phyloP scores from a whole-genome alignment of 2,329 filamentous ascomycete species.

The Alternaria atra region DNA sequence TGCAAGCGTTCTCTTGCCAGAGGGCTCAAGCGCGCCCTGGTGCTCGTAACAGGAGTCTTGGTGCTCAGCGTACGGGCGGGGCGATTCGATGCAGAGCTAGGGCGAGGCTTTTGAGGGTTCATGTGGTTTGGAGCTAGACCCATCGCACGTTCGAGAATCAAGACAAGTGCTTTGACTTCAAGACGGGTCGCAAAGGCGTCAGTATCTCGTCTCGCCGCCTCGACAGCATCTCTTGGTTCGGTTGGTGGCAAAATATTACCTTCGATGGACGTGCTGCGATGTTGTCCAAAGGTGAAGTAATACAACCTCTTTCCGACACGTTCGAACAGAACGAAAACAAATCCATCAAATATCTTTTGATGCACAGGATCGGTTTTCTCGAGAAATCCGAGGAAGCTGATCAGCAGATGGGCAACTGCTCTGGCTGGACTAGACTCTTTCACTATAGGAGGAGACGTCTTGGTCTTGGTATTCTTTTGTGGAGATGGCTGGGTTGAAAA shows the following conservation, averaged over 20 bases:
- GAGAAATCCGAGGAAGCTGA: conserved; percentile 47
- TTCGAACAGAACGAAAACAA: conserved; percentile 53
- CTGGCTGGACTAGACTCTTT: conserved; percentile 39
- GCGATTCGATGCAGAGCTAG: conserved; percentile 9
- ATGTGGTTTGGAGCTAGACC: conserved; percentile 50
- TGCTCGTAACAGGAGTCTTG: conserved; percentile 33
- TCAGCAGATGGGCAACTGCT: conserved; percentile 48
- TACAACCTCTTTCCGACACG: conserved; percentile 52
- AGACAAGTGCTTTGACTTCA: conserved; percentile 54
- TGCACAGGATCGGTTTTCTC: conserved; percentile 48
- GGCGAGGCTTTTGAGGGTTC: conserved; percentile 30
- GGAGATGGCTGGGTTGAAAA: neutral
- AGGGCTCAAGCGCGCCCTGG: conserved; percentile 45
- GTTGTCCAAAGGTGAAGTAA: conserved; percentile 50
- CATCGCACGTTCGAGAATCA: conserved; percentile 53
- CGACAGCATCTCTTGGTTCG: conserved; percentile 7
- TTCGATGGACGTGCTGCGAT: conserved; percentile 37
- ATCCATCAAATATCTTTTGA: conserved; percentile 55
- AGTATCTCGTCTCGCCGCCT: conserved; percentile 22
- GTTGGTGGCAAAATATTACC: conserved; percentile 35
- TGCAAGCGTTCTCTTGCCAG: conserved; percentile 56
- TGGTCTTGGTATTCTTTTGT: conserved; percentile 18
- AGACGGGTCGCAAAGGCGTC: conserved; percentile 38
- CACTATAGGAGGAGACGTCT: conserved; percentile 4
- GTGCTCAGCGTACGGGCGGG: conserved; percentile 36